Evolutionary conservation across 192 early-diverging fungal genomes (phyloP), one percentile per base, ranked within the genome.

Genomic region (Gryganskiella cystojenkinii): DNA sequence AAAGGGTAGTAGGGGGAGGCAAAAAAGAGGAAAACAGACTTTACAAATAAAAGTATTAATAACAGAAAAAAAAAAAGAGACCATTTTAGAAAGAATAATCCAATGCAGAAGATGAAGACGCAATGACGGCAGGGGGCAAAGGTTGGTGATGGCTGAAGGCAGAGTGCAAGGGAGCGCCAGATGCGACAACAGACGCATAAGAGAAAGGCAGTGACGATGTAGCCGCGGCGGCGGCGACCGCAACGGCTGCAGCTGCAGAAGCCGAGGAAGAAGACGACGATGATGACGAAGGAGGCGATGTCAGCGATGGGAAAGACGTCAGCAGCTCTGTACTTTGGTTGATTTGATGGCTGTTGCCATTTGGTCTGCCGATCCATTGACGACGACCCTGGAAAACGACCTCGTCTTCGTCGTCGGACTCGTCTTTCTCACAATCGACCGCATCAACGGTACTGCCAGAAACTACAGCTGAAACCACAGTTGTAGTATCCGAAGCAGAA

Each of bases 121-220:
- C 10, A 15, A 6, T 59, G 25, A 40, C 27, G 30, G 51, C 62
- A 33, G 27, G 56, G 10, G 61, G 62, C 61, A 71, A 27, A 10
- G 37, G 37, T 40, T 40, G 37, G 5, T 5, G 13, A 40, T n/a
- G n/a, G n/a, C n/a, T n/a, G n/a, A 40, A 40, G 13, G 37, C 37
- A 40, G 37, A 40, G 13, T 40, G 37, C 37, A 40, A 40, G 13
- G 37, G 37, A 9, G 70, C 70, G 17, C 45, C n/a, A 51, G 70
- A 30, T 0, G 61, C 19, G 11, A 40, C 31, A 2, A 28, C 19
- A 17, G 67, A 51, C 20, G 66, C 25, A 30, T 65, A 45, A 4
- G 66, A 56, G 9, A 64, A 19, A 4, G 66, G 66, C 5, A 65
- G 61, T 1, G 73, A 68, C 25, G 68, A 76, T 0, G 65, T 27